Evolutionary conservation across 768 basidiomycete genomes (phyloP).

Genomic region (Hericium coralloides): DNA sequence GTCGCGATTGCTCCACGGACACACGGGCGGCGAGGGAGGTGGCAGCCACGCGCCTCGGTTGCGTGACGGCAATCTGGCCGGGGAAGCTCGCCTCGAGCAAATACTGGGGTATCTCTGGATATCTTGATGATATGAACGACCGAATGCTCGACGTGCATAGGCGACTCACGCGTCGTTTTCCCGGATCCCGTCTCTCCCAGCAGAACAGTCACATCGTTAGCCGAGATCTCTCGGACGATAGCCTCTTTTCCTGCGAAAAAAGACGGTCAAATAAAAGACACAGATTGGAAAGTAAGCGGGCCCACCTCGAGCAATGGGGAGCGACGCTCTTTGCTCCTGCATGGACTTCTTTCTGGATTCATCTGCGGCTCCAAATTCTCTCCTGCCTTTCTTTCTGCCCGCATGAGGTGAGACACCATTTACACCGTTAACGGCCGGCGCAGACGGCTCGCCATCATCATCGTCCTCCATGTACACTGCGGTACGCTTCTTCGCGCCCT

Average conservation of each 20-base stretch:
- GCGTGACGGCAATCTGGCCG: slow-evolving; percentile 85
- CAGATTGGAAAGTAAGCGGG: slow-evolving; percentile 1
- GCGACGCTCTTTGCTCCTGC: slow-evolving; percentile 56
- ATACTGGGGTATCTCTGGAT: slow-evolving; percentile 91
- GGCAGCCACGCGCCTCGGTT: slow-evolving; percentile 92
- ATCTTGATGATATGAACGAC: background rate
- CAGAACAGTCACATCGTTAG: slow-evolving; percentile 80
- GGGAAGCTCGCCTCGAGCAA: slow-evolving; percentile 71
- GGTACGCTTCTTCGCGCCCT: slow-evolving; percentile 3
- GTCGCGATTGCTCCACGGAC: slow-evolving; percentile 67
- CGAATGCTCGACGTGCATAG: background rate
- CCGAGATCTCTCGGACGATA: slow-evolving; percentile 59
- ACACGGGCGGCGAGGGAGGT: slow-evolving; percentile 91
- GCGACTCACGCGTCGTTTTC: slow-evolving; percentile 88
- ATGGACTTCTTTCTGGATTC: slow-evolving; percentile 19
- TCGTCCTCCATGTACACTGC: slow-evolving; percentile 1
- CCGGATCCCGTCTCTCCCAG: slow-evolving; percentile 97
- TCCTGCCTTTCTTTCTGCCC: slow-evolving; percentile 4
- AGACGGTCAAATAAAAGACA: background rate
- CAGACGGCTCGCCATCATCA: background rate
- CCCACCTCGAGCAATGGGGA: slow-evolving; percentile 76
- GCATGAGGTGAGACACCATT: background rate
- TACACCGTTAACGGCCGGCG: background rate
- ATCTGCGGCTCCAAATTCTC: background rate
- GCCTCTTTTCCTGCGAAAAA: slow-evolving; percentile 55